A percentile compares a stretch with the other conserved stretches of the same genome.
Conservation (phyloP, 2,329 filamentous ascomycete genomes). For the Clarireedia hainanense region DNA sequence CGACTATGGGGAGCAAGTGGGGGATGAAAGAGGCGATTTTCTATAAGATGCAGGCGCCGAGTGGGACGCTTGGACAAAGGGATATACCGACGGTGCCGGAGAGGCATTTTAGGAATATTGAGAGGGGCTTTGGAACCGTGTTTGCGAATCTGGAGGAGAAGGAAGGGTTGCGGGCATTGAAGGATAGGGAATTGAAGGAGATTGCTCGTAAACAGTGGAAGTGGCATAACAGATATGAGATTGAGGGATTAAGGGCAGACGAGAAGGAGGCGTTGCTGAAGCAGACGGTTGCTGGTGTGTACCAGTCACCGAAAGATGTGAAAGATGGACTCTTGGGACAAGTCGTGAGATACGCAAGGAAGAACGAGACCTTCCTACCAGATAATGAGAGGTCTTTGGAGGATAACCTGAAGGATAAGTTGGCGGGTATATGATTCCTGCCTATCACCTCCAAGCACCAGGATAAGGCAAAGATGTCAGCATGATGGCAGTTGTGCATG, state of each 20-base stretch:
- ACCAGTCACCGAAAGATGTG: conserved; percentile 16
- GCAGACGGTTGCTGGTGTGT: conserved; percentile 27
- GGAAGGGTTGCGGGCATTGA: conserved; percentile 5
- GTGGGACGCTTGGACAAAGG: conserved; percentile 13
- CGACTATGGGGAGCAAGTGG: conserved; percentile 13
- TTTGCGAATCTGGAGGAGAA: conserved; percentile 23
- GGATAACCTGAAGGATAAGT: conserved; percentile 22
- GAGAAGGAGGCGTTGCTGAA: conserved; percentile 18
- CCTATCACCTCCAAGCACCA: neutral
- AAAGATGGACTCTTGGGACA: conserved; percentile 13
- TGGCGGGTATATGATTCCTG: neutral
- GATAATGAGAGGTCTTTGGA: conserved; percentile 22
- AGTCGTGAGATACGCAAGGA: conserved; percentile 19
- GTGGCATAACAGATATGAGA: conserved; percentile 1
- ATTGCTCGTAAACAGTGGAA: conserved; percentile 1
- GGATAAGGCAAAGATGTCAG: neutral
- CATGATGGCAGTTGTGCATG: conserved; percentile 1
- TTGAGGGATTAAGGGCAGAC: conserved; percentile 11
- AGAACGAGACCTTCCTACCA: conserved; percentile 29
- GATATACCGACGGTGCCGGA: conserved; percentile 10
- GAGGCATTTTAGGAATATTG: conserved; percentile 17
- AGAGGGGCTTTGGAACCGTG: conserved; percentile 18
- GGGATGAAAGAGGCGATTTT: conserved; percentile 21
- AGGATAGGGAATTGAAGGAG: neutral
- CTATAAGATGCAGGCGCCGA: conserved; percentile 24